phyloP scores from a whole-genome alignment of 2,329 filamentous ascomycete species.

The Nemania abortiva region DNA sequence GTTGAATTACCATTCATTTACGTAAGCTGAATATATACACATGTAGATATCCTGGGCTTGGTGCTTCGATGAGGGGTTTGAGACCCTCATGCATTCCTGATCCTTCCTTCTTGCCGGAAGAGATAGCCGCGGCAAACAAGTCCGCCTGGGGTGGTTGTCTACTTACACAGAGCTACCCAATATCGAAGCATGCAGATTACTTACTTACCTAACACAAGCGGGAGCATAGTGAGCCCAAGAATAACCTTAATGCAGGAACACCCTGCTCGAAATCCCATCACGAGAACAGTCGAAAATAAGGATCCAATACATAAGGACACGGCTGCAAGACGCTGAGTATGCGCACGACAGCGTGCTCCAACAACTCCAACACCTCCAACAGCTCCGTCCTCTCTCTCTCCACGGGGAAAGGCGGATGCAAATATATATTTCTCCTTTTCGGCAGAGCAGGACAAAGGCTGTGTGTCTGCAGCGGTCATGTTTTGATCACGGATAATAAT shows the following conservation, averaged over 20 bases:
- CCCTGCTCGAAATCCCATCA: constrained; percentile 1
- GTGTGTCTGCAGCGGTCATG: neutral
- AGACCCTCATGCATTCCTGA: constrained; percentile 4
- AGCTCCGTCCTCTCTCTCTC: neutral
- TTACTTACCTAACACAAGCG: neutral
- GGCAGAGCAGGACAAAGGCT: neutral
- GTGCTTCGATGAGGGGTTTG: constrained; percentile 9
- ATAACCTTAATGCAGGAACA: constrained; percentile 17
- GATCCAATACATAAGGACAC: neutral
- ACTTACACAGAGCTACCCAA: neutral
- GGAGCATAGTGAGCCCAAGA: neutral
- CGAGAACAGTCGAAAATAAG: neutral
- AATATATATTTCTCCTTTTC: neutral
- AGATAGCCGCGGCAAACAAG: constrained; percentile 28
- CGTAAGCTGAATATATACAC: neutral
- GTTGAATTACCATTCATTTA: no score
- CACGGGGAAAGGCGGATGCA: constrained; percentile 13
- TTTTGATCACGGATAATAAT: neutral
- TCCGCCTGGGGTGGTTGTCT: neutral
- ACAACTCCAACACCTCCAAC: neutral
- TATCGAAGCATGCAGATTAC: no score
- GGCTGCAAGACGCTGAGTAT: constrained; percentile 26
- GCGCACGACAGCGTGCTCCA: neutral
- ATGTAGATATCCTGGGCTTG: neutral
- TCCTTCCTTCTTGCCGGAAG: constrained; percentile 27